Percentiles rank a stretch among this genome's conserved stretches.
phyloP scores from a whole-genome alignment of 352 stramenopile species.

The Thalassiosira hispida region DNA sequence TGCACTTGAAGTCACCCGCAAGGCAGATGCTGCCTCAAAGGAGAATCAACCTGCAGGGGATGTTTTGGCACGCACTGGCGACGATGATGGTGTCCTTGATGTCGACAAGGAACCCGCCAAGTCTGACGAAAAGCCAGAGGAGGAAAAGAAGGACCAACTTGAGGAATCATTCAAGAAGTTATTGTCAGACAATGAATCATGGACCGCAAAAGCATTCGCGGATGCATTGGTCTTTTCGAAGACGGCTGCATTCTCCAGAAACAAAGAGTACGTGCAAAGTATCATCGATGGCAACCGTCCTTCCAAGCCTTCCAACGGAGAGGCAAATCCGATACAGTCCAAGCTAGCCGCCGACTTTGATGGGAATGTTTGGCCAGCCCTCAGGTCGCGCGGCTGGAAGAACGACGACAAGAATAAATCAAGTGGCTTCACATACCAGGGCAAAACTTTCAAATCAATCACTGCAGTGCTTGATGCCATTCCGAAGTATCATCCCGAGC shows the following conservation, averaged over 20 bases:
- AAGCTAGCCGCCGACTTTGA: constrained; percentile 46
- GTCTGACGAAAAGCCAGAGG: constrained; percentile 10
- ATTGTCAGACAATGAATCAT: constrained; percentile 49
- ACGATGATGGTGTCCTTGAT: constrained; percentile 9
- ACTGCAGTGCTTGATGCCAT: constrained; percentile 65
- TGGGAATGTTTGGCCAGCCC: constrained; percentile 68
- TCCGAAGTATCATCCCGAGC: constrained; percentile 72
- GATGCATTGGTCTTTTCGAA: constrained; percentile 51
- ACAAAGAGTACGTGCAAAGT: constrained; percentile 48
- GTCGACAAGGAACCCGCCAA: constrained; percentile 19
- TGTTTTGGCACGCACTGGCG: constrained; percentile 30
- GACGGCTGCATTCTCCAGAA: constrained; percentile 24
- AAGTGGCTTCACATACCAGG: constrained; percentile 39
- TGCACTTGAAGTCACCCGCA: constrained; percentile 44
- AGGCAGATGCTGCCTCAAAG: constrained; percentile 52
- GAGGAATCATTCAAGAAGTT: constrained; percentile 55
- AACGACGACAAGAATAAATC: constrained; percentile 45
- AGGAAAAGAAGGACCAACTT: constrained; percentile 33
- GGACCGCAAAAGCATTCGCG: constrained; percentile 34
- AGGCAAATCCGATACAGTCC: constrained; percentile 35
- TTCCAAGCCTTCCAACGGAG: constrained; percentile 7
- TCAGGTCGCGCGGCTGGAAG: constrained; percentile 80
- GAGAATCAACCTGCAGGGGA: constrained; percentile 44
- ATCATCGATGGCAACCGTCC: constrained; percentile 49
- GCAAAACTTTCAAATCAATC: constrained; percentile 62